Evolutionary conservation across 371 early-diverging fungal species (phyloP).

Genomic region (Chytridium lagenaria): DNA sequence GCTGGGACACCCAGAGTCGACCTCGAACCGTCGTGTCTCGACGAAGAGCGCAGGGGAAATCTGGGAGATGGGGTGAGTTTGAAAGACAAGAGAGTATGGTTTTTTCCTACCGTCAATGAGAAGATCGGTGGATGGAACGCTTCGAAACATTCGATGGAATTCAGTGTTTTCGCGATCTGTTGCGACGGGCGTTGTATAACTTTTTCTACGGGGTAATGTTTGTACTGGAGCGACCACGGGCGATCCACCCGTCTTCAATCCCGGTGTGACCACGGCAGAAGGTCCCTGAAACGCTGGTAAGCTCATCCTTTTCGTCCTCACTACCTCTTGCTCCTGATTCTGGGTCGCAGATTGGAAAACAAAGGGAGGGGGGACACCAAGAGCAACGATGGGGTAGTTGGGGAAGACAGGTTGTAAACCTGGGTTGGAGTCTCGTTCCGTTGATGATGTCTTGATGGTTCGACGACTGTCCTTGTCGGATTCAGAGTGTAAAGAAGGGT

Average conservation of each 20-base stretch:
- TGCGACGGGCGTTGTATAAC: neutral
- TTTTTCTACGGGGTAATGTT: too few species aligned
- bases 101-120: slow-evolving; percentile 23
- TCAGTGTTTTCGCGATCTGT: slow-evolving; percentile 18
- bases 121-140: slow-evolving; percentile 10
- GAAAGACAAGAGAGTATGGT: slow-evolving; percentile 8
- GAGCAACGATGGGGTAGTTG: neutral
- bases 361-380: neutral
- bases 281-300: too few species aligned
- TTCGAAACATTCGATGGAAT: slow-evolving; percentile 22
- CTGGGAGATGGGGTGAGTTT: neutral
- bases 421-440: neutral
- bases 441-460: neutral
- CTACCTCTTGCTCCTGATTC: too few species aligned
- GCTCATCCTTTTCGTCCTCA: too few species aligned
- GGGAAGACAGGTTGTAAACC: neutral
- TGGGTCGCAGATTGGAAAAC: neutral
- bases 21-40: slow-evolving; percentile 13
- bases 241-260: too few species aligned
- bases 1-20: slow-evolving; percentile 28
- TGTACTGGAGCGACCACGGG: too few species aligned
- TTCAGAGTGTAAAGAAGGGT: neutral
- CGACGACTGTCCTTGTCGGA: neutral
- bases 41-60: slow-evolving; percentile 14
- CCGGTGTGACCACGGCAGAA: too few species aligned